A percentile compares a stretch with the other conserved stretches of the same genome.
phyloP scores from a whole-genome alignment of 148 eudicot genomes.

The Pharnaceum exiguum region DNA sequence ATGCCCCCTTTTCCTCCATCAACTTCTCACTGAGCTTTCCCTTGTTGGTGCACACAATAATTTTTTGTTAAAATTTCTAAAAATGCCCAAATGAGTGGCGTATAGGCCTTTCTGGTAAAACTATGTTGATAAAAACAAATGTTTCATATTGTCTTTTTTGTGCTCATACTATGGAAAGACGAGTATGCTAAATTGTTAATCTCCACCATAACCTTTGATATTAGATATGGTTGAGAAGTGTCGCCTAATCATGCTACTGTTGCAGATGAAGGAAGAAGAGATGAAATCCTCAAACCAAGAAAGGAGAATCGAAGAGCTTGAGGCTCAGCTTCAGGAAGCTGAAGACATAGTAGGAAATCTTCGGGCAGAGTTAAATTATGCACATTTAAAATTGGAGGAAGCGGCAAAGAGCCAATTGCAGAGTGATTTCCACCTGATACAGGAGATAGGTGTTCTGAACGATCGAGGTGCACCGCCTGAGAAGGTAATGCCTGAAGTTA shows the following conservation, averaged over 20 bases:
- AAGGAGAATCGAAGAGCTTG: constrained; percentile 77
- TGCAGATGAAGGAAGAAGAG: constrained; percentile 65
- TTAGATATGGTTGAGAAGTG: neutral
- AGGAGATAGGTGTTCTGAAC: neutral
- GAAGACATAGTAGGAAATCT: constrained; percentile 85
- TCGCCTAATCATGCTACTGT: neutral
- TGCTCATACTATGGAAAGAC: too few relatives aligned
- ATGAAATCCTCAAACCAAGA: constrained; percentile 48
- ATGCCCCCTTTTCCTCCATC: neutral
- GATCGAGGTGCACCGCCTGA: constrained; percentile 5
- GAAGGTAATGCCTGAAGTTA: constrained; percentile 2
- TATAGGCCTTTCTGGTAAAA: too few relatives aligned
- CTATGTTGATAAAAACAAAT: too few relatives aligned
- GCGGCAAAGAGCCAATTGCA: constrained; percentile 25
- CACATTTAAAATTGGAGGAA: constrained; percentile 41
- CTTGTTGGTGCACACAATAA: neutral
- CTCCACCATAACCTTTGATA: neutral
- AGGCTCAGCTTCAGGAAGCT: constrained; percentile 97
- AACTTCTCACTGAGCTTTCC: neutral
- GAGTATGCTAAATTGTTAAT: too few relatives aligned
- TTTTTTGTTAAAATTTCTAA: neutral
- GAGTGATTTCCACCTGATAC: neutral
- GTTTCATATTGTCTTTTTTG: too few relatives aligned
- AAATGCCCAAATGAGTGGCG: neutral
- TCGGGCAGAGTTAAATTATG: constrained; percentile 60